Percentiles rank a stretch among this genome's conserved stretches.
Evolutionary conservation across 1,284 basidiomycete genomes (phyloP).

Genomic region (Lignosus rhinocerotis): DNA sequence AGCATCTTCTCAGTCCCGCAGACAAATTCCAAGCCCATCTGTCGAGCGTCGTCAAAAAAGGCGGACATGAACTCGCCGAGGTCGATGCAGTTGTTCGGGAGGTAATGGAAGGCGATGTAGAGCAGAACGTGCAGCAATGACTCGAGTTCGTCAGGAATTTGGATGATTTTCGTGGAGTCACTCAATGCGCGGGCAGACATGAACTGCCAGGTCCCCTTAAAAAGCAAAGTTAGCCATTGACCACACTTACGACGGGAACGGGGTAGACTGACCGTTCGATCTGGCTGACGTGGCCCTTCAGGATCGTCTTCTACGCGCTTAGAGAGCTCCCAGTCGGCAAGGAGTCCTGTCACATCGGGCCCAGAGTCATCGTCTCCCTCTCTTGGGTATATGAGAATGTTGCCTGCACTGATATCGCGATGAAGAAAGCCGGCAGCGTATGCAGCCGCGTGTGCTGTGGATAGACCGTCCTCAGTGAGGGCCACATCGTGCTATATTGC

Average conservation of each 20-base stretch:
- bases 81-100: not conserved
- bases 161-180: not conserved
- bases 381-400: constrained; percentile 1
- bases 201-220: not conserved
- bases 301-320: not conserved
- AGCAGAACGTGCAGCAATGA: constrained; percentile 8
- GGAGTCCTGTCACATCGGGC: not conserved
- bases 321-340: constrained; percentile 9
- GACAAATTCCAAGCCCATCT: not conserved
- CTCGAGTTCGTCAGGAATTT: constrained; percentile 3
- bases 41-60: not conserved
- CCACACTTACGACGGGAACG: too few relatives aligned
- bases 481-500: not conserved
- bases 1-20: not conserved
- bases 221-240: too few relatives aligned
- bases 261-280: not conserved
- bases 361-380: not conserved
- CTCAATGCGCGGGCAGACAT: not conserved
- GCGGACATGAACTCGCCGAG: not conserved
- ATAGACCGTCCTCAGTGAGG: too few relatives aligned
- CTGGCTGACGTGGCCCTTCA: not conserved
- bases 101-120: constrained; percentile 1
- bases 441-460: not conserved
- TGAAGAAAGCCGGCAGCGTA: constrained; percentile 2
- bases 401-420: constrained; percentile 14